These are phyloP conservation scores for Pinus albicaulis DNA, from an alignment of 75 land plant genomes.

Conservation along the genomic window DNA sequence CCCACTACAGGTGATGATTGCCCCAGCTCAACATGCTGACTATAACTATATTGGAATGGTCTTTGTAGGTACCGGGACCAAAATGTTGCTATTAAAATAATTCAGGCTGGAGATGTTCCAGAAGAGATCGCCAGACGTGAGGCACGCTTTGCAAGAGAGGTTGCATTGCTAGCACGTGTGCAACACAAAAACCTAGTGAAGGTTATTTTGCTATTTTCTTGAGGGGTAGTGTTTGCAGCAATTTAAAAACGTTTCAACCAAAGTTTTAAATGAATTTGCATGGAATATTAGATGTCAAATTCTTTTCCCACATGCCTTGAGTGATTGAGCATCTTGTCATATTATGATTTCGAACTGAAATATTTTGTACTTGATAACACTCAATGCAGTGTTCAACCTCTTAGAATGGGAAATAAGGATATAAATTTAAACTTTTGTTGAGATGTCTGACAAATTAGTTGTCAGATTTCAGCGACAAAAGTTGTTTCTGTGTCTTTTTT, in stretches of 20 bases:
- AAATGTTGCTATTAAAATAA: conserved; percentile 72
- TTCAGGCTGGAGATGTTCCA: conserved; percentile 56
- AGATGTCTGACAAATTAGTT: background rate
- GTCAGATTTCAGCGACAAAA: background rate
- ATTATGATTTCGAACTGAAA: background rate
- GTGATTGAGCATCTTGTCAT: conserved; percentile 6
- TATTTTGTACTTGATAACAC: background rate
- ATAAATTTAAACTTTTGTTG: background rate
- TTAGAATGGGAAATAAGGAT: background rate
- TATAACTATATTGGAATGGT: background rate
- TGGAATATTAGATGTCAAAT: background rate
- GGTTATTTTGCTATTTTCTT: conserved; percentile 24
- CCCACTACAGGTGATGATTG: background rate
- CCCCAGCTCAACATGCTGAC: background rate
- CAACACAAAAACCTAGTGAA: conserved; percentile 81
- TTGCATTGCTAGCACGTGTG: conserved; percentile 67
- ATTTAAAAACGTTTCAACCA: background rate
- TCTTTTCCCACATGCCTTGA: background rate
- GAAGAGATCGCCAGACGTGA: conserved; percentile 66
- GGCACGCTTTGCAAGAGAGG: conserved; percentile 69
- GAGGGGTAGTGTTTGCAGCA: background rate
- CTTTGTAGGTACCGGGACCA: conserved; percentile 65
- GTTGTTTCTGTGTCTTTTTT: no score
- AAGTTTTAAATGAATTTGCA: background rate
- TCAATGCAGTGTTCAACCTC: background rate